Evolutionary conservation across 2,329 filamentous ascomycete species (phyloP), one percentile per base, ranked within the genome.

Genomic region (Arthrobotrys pseudoclavata): DNA sequence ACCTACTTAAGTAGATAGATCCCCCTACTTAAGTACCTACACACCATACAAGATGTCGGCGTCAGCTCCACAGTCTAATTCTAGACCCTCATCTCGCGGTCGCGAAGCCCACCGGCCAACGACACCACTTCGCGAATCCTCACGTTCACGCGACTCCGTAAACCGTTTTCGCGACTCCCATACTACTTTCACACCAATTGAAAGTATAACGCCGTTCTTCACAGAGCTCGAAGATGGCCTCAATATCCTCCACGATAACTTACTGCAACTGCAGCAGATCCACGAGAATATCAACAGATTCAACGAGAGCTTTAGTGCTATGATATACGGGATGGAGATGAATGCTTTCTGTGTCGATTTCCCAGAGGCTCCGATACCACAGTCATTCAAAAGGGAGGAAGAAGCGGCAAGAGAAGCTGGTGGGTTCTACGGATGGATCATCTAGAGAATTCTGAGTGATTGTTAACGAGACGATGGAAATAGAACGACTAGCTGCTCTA

Each of bases 331-430:
- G 1, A 84, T 99, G 83, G 98, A 98, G 83, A 97, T 99, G 94
- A 98, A 97, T 84, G 96, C 96, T 0, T 99, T 98, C 83, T 98
- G 95, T 83, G 94, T 98, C 34, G 96, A 99, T 84, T 99, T 97
- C 80, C 92, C 94, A 0, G 96, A 99, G 89, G 92, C 92, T 0
- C 94, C 94, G 0, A 89, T 97, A 79, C 83, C 90, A 7, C 94
- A 97, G 81, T 97, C 93, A 0, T 97, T 97, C 83, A 88, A 88
- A 74, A 20, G 88, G 89, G 71, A 86, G 87, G 24, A 84, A 87
- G 74, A 42, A 29, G 47, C 62, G 15, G 52, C 74, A 4, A 71
- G 52, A 20, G 74, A 77, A 55, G 74, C 67, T 31, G 74, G 74
- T 77, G 22, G 18, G 60, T 69, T 20, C 3, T 6, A 13, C 13